phyloP scores from a whole-genome alignment of 78 protist species.

The Pelomyxa schiedti region DNA sequence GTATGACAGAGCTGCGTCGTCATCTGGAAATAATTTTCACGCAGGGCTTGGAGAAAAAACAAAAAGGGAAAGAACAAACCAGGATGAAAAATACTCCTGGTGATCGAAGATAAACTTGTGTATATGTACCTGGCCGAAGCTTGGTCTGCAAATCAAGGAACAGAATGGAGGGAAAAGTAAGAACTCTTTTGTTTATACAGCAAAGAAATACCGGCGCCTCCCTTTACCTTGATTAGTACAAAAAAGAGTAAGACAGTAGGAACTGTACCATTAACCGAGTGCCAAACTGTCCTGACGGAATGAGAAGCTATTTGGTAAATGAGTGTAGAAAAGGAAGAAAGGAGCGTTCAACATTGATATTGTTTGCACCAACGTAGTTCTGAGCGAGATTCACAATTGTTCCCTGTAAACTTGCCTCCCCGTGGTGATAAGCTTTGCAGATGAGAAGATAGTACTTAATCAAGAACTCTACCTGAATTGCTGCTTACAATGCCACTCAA shows the following conservation, averaged over 20 bases:
- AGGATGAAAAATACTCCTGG: constrained; percentile 73
- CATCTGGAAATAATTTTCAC: no score
- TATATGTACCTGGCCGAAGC: constrained; percentile 93
- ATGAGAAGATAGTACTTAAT: no score
- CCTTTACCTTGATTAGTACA: not conserved
- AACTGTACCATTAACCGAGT: constrained; percentile 48
- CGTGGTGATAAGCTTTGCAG: constrained; percentile 98
- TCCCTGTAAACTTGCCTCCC: constrained; percentile 73
- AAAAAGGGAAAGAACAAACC: no score
- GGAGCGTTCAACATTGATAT: constrained; percentile 85
- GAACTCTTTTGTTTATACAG: constrained; percentile 39
- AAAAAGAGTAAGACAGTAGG: not conserved
- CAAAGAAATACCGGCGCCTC: no score
- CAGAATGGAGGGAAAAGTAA: constrained; percentile 2
- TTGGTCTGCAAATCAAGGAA: constrained; percentile 88
- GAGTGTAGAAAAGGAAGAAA: no score
- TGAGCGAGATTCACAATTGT: constrained; percentile 95
- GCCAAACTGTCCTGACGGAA: constrained; percentile 94
- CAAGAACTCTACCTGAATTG: constrained; percentile 2
- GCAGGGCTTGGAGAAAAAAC: no score
- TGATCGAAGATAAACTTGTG: constrained; percentile 61
- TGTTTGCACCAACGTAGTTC: constrained; percentile 90
- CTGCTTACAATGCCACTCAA: constrained; percentile 87
- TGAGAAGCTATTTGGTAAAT: no score
- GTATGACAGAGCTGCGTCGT: constrained; percentile 79